These are phyloP conservation scores for Raphanus hybrid DNA, from an alignment of 441 rosid species.

Conservation along the genomic window DNA sequence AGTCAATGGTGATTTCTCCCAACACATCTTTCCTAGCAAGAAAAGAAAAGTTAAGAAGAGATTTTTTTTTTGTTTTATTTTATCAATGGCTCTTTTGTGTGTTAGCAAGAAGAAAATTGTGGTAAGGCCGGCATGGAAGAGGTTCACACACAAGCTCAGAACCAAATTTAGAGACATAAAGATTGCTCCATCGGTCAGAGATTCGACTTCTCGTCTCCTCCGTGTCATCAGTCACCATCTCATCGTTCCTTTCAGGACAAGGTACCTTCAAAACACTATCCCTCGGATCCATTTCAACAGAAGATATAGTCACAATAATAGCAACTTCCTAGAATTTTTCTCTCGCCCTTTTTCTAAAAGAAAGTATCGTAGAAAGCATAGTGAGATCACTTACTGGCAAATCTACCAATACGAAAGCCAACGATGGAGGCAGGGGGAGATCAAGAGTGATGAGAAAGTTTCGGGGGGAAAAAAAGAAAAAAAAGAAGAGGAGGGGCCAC, in stretches of 20 bases:
- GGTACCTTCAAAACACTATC: conserved; percentile 44
- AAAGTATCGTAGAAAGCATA: conserved; percentile 7
- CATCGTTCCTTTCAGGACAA: conserved; percentile 51
- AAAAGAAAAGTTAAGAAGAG: not conserved
- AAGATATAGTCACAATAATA: not conserved
- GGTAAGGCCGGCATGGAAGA: conserved; percentile 51
- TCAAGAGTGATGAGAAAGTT: conserved; percentile 22
- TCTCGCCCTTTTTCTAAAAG: conserved; percentile 13
- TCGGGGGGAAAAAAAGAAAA: conserved; percentile 42
- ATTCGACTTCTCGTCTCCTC: conserved; percentile 49
- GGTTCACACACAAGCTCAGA: conserved; percentile 46
- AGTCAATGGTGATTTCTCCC: conserved; percentile 2
- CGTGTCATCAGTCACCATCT: conserved; percentile 51
- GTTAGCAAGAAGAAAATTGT: conserved; percentile 15
- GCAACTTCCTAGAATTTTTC: conserved; percentile 16
- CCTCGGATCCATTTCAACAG: conserved; percentile 17
- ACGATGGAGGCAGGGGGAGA: conserved; percentile 5
- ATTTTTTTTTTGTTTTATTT: not conserved
- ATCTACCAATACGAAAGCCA: conserved; percentile 36
- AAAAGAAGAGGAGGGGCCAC: conserved; percentile 31
- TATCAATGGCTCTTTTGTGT: conserved; percentile 7
- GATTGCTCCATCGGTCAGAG: conserved; percentile 47
- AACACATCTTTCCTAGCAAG: conserved; percentile 8
- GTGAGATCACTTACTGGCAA: conserved; percentile 23
- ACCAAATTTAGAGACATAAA: conserved; percentile 52